Evolutionary conservation across 805 yeast species (phyloP), one percentile per base, ranked within the genome.

Genomic region (Clavispora carvajalis): DNA sequence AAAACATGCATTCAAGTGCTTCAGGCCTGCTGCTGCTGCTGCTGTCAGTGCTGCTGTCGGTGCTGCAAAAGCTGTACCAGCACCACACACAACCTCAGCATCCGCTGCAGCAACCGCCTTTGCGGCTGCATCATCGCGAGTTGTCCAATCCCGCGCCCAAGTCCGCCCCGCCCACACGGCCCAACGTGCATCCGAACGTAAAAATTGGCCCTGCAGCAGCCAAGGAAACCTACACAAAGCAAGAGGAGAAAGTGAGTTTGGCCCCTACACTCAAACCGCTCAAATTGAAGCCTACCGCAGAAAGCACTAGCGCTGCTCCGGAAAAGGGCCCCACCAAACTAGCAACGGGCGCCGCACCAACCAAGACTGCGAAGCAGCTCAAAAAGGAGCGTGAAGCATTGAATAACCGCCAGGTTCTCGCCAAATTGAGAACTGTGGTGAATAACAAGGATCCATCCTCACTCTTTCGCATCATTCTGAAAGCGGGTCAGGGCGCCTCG

Each of bases 401-500:
- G 77, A 82, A 85, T n/a, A 96, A 91, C 52, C 80, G 86, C 34
- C 96, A 91, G 65, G 75, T 88, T 18, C 76, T 91, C 74, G 80
- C 84, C 29, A 86, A 84, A 54, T 69, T 93, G 49, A 77, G 82
- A 44, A 77, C 87, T 3, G 96, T 90, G 23, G 96, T 93, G 8
- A 79, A 82, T 48, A 79, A 76, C 52, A 74, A 78, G 33, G 95
- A 93, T 63, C 99, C 99, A n/a, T 73, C 87, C 6, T 83, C 88
- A 31, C 74, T 74, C 45, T 85, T 85, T 66, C 78, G 78, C 54
- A 80, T 84, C 63, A 73, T 85, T 45, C 88, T 82, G 57, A 82
- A 83, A 50, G 93, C 91, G 1, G 99, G 99, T 13, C 98, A 93
- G 66, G 99, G 99, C 55, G 99, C 99, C 0, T 79, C 90, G 47